phyloP scores from a whole-genome alignment of 202 grass and related monocot species.

The Digitaria exilis region DNA sequence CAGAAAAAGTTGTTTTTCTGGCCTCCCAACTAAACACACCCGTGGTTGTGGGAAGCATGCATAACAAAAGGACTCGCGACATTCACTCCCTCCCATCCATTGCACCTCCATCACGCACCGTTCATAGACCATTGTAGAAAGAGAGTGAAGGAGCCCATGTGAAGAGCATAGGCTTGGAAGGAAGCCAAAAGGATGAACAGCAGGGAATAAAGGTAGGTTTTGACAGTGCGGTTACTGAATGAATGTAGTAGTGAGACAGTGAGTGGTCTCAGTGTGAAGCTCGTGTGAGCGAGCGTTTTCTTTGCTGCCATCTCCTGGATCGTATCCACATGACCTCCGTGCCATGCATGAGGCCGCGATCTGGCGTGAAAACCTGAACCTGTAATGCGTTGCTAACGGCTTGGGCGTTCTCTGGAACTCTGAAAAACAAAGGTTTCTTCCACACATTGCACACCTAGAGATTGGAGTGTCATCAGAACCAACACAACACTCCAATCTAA shows the following conservation, averaged over 20 bases:
- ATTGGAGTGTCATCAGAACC: too few species aligned
- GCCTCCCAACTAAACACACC: too few species aligned
- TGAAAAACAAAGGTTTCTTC: too few species aligned
- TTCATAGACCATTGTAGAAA: background rate
- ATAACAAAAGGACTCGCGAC: background rate
- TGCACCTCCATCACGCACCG: background rate
- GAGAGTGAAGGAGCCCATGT: constrained; percentile 35
- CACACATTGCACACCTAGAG: too few species aligned
- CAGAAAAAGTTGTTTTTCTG: too few species aligned
- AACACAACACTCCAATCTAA: too few species aligned
- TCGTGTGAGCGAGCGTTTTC: too few species aligned
- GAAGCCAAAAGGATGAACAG: constrained; percentile 7
- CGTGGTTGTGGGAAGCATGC: too few species aligned
- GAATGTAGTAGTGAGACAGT: too few species aligned
- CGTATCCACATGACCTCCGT: background rate
- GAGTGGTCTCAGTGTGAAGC: too few species aligned
- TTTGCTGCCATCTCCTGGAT: background rate
- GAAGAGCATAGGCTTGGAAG: constrained; percentile 16
- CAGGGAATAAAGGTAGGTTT: constrained; percentile 25
- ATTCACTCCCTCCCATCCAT: constrained; percentile 1
- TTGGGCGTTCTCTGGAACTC: too few species aligned
- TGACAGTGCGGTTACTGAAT: background rate
- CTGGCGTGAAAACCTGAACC: background rate
- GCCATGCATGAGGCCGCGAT: background rate
- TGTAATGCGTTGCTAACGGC: too few species aligned